A percentile compares a stretch with the other conserved stretches of the same genome.
Conservation (phyloP, 345 rosid species). For the Hibiscus mutabilis region DNA sequence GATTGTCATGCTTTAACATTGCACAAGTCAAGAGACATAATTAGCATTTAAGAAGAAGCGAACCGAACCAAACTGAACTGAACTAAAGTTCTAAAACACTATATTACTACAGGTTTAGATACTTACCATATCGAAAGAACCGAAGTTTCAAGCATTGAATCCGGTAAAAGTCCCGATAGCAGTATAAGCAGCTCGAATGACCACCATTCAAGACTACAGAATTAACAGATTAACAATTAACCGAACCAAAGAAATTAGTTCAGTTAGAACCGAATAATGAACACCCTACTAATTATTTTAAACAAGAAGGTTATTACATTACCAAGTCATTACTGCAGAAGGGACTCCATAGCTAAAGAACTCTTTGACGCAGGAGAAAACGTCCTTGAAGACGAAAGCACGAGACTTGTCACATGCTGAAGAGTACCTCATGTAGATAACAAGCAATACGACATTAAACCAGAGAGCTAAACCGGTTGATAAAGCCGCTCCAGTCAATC, state of each 20-base stretch:
- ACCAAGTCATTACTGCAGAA: background rate
- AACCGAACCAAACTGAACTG: background rate
- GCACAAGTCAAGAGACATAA: background rate
- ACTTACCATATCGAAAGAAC: constrained; percentile 47
- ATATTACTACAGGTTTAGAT: background rate
- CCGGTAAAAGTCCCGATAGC: constrained; percentile 55
- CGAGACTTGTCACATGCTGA: background rate
- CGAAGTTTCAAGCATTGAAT: constrained; percentile 48
- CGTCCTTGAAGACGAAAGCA: background rate
- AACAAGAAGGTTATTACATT: background rate
- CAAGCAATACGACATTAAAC: background rate
- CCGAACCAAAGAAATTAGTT: too few relatives aligned
- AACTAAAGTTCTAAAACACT: background rate
- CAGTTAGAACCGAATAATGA: background rate
- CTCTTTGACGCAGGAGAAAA: background rate
- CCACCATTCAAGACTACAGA: constrained; percentile 56
- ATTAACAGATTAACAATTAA: background rate
- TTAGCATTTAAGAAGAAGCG: background rate
- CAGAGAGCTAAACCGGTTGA: background rate
- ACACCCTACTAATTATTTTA: background rate
- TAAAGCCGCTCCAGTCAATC: background rate
- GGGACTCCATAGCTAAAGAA: background rate
- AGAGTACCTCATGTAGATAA: background rate
- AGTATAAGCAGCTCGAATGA: constrained; percentile 48
- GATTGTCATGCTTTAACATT: background rate